Conservation (phyloP, 371 early-diverging fungal species). For the Saksenaea vasiformis region DNA sequence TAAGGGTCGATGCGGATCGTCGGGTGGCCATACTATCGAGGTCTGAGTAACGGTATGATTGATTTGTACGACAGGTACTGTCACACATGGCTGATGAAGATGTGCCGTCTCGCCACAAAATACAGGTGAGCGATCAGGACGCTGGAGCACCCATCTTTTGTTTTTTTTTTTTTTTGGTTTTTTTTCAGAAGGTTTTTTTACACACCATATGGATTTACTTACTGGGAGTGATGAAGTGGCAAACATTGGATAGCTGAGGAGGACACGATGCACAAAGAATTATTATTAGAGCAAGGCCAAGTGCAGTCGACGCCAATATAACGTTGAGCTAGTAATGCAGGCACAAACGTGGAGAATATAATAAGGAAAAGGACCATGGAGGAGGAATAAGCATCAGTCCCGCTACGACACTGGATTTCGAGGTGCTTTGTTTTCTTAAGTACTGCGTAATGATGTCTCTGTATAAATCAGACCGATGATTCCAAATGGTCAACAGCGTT, state of each 20-base stretch:
- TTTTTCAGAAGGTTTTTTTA: neutral
- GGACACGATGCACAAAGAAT: conserved; percentile 19
- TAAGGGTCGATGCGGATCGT: conserved; percentile 13
- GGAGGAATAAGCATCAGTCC: conserved; percentile 1
- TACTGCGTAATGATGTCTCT: conserved; percentile 14
- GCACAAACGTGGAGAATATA: neutral
- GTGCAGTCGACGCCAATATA: conserved; percentile 21
- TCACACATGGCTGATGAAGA: conserved; percentile 24
- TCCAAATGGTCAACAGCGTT: neutral
- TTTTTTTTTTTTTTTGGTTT: neutral
- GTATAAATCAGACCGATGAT: neutral
- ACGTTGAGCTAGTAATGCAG: neutral
- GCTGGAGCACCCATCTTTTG: conserved; percentile 25
- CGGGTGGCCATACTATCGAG: conserved; percentile 22
- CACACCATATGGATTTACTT: conserved; percentile 10
- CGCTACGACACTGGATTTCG: too few species aligned
- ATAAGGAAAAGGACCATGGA: neutral
- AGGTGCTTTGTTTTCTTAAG: too few species aligned
- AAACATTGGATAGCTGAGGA: conserved; percentile 14
- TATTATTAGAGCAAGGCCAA: conserved; percentile 24
- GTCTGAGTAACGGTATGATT: conserved; percentile 7
- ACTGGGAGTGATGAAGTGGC: conserved; percentile 24
- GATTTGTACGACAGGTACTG: conserved; percentile 9
- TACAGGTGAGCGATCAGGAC: conserved; percentile 19
- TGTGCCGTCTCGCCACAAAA: conserved; percentile 25